Conservation (phyloP, 257 asterid genomes). For the Fraxinus pennsylvanica region DNA sequence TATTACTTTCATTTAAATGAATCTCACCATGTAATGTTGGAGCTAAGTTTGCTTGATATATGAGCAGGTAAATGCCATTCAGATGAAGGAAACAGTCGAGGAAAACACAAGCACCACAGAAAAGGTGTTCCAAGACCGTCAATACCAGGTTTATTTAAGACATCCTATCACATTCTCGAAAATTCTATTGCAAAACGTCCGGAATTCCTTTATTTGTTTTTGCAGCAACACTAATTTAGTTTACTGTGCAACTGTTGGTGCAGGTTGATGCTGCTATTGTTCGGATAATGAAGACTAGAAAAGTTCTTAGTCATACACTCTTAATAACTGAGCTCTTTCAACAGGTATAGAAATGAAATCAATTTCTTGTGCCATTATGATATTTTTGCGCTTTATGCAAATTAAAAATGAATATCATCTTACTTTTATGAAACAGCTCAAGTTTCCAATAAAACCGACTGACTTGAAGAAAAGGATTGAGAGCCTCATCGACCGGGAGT, state of each 20-base stretch:
- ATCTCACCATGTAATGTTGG: not conserved
- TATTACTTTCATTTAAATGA: not conserved
- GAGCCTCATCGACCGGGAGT: conserved; percentile 94
- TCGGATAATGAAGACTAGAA: conserved; percentile 96
- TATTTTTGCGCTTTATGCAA: not conserved
- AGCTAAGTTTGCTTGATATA: not conserved
- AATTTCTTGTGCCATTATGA: not conserved
- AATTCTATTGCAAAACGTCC: not conserved
- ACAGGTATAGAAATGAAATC: conserved; percentile 56
- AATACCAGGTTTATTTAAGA: conserved; percentile 67
- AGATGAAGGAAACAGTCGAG: conserved; percentile 97
- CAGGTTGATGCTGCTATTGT: conserved; percentile 99
- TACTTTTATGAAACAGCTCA: conserved; percentile 60
- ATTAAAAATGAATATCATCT: conserved; percentile 4
- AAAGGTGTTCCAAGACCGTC: conserved; percentile 95
- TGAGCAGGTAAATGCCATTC: conserved; percentile 90
- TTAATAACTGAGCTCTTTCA: conserved; percentile 96
- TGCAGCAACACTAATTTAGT: not conserved
- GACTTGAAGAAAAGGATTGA: conserved; percentile 98
- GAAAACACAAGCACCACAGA: conserved; percentile 94
- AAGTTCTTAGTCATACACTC: conserved; percentile 89
- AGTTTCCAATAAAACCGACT: conserved; percentile 95
- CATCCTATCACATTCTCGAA: not conserved
- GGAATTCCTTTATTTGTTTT: not conserved
- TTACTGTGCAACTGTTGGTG: conserved; percentile 16